Conservation (phyloP, 257 asterid genomes). For the Verbena officinalis region DNA sequence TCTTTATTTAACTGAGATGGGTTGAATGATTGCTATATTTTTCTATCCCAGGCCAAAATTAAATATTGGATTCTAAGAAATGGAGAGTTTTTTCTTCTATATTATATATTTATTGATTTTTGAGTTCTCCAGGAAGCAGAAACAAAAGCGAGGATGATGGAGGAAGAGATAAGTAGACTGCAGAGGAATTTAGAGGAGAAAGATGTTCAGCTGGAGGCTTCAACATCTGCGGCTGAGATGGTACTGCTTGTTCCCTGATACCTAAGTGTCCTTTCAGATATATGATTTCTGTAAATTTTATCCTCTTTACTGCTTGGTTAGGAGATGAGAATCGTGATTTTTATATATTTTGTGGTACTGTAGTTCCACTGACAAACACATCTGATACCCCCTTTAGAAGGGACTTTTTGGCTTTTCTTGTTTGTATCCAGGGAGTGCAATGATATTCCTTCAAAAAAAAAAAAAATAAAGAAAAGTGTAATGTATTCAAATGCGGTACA, state of each 20-base stretch:
- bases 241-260: constrained; percentile 44
- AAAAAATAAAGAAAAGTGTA: too few species aligned
- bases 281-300: too few species aligned
- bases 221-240: constrained; percentile 60
- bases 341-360: too few species aligned
- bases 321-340: too few species aligned
- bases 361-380: too few species aligned
- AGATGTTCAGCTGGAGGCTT: constrained; percentile 56
- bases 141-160: constrained; percentile 68
- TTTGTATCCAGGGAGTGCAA: too few species aligned
- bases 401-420: too few species aligned
- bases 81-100: not conserved
- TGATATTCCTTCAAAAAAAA: too few species aligned
- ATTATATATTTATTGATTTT: constrained; percentile 10
- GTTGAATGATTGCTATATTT: constrained; percentile 8
- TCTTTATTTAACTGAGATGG: not conserved
- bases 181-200: constrained; percentile 67
- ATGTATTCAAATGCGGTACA: too few species aligned
- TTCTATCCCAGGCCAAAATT: constrained; percentile 7
- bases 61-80: not conserved
- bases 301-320: too few species aligned
- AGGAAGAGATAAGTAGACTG: constrained; percentile 56
- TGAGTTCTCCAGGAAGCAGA: constrained; percentile 64
- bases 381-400: too few species aligned
- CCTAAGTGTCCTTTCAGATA: too few species aligned